A percentile compares a stretch with the other conserved stretches of the same genome.
phyloP scores from a whole-genome alignment of 208 protist genomes.

The Leishmania turanica region DNA sequence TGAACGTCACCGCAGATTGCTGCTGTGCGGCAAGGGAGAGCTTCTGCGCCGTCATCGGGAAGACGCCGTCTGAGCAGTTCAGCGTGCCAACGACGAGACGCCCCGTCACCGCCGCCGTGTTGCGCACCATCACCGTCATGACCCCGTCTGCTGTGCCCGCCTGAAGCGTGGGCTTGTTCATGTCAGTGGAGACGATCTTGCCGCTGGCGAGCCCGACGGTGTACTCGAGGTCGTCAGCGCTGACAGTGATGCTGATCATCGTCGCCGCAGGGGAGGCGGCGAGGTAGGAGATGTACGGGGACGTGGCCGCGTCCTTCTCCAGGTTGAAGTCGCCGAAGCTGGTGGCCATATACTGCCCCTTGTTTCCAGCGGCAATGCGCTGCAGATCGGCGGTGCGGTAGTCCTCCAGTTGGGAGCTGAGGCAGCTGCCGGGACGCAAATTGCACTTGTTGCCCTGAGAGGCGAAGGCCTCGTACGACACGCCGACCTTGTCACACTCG shows the following conservation, averaged over 20 bases:
- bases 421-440: slow-evolving; percentile 64
- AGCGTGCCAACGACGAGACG: slow-evolving; percentile 52
- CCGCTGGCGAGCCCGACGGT: slow-evolving; percentile 65
- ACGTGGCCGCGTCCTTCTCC: slow-evolving; percentile 13
- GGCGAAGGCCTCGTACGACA: slow-evolving; percentile 87
- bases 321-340: slow-evolving; percentile 57
- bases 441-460: slow-evolving; percentile 75
- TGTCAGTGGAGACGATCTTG: slow-evolving; percentile 42
- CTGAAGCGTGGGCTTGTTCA: slow-evolving; percentile 41
- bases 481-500: slow-evolving; percentile 90
- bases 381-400: slow-evolving; percentile 58
- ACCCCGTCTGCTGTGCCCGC: slow-evolving; percentile 55
- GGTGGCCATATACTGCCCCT: slow-evolving; percentile 63
- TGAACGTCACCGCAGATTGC: slow-evolving; percentile 34
- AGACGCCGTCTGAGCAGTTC: slow-evolving; percentile 50
- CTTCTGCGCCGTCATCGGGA: slow-evolving; percentile 62
- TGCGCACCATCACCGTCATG: slow-evolving; percentile 56
- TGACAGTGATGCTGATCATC: slow-evolving; percentile 72
- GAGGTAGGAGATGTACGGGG: slow-evolving; percentile 65
- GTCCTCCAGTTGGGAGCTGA: slow-evolving; percentile 83
- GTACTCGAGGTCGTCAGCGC: slow-evolving; percentile 80
- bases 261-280: slow-evolving; percentile 42
- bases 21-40: slow-evolving; percentile 42
- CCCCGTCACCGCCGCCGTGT: slow-evolving; percentile 58
- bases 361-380: slow-evolving; percentile 40